Evolutionary conservation across 495 filamentous ascomycete genomes (phyloP).

Genomic region (Thermothielavioides terrestris): DNA sequence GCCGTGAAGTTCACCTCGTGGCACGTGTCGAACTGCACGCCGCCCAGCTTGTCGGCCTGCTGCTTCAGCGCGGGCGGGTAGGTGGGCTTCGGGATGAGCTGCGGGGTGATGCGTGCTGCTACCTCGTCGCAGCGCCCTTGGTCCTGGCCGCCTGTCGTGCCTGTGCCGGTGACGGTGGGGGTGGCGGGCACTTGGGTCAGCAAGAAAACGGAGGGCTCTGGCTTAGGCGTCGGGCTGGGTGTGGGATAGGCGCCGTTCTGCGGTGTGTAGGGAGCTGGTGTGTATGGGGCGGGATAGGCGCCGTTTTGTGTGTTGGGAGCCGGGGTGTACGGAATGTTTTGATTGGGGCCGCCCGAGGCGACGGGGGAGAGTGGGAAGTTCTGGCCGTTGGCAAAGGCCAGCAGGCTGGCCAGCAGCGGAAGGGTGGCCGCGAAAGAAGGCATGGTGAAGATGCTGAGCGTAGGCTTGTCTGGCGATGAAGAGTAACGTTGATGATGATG

Average conservation of each 20-base stretch:
- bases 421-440: background rate
- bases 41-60: conserved; percentile 2
- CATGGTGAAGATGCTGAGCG: conserved; percentile 1
- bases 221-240: background rate
- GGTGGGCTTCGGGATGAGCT: background rate
- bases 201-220: background rate
- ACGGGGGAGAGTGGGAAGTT: conserved; percentile 1
- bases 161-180: background rate
- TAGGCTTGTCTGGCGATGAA: background rate
- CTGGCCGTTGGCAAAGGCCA: background rate
- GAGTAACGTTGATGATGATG: background rate
- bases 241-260: background rate
- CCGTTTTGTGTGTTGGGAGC: too few relatives aligned
- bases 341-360: too few relatives aligned
- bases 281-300: background rate
- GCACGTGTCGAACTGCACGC: conserved; percentile 1
- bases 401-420: background rate
- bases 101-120: background rate
- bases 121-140: conserved; percentile 2
- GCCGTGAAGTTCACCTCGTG: background rate
- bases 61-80: background rate
- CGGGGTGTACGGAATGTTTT: too few relatives aligned
- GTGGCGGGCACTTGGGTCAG: background rate
- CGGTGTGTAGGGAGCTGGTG: background rate
- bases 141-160: background rate